These are phyloP conservation scores for Colletotrichum acutatum DNA, from an alignment of 2,329 filamentous ascomycete species.

Conservation along the genomic window DNA sequence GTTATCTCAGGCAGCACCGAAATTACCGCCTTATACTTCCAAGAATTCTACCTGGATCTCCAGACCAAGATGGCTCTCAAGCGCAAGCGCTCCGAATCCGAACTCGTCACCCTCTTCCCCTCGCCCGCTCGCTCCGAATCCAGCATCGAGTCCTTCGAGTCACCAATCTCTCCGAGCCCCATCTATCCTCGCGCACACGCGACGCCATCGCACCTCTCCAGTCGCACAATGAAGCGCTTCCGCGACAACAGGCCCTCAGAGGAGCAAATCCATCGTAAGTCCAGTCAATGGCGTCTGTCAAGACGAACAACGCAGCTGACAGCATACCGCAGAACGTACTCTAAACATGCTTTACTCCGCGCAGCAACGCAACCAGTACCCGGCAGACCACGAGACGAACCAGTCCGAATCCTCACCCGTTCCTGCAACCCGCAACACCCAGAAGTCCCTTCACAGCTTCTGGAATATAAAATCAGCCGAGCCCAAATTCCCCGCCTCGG, in stretches of 20 bases:
- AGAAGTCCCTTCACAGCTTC: conserved; percentile 69
- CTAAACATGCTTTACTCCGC: conserved; percentile 68
- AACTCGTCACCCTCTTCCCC: conserved; percentile 58
- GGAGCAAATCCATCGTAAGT: conserved; percentile 64
- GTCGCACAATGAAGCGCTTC: conserved; percentile 71
- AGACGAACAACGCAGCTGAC: neutral
- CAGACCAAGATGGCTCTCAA: conserved; percentile 63
- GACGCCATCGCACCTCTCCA: conserved; percentile 58
- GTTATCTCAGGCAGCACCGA: too few relatives aligned
- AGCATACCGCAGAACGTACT: conserved; percentile 61
- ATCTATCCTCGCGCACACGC: conserved; percentile 43
- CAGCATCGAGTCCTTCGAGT: conserved; percentile 47
- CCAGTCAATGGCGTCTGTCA: neutral
- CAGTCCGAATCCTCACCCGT: conserved; percentile 29
- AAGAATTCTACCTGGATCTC: neutral
- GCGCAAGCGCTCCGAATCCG: conserved; percentile 72
- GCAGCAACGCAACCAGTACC: conserved; percentile 49
- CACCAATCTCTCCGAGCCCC: conserved; percentile 41
- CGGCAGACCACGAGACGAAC: conserved; percentile 33
- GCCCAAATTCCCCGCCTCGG: conserved; percentile 42
- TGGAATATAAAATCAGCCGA: conserved; percentile 63
- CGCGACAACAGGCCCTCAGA: conserved; percentile 69
- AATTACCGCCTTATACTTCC: neutral
- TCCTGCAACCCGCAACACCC: conserved; percentile 41
- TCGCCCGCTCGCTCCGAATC: conserved; percentile 49